phyloP scores from a whole-genome alignment of 306 rosid species.

The Vigna radiata region DNA sequence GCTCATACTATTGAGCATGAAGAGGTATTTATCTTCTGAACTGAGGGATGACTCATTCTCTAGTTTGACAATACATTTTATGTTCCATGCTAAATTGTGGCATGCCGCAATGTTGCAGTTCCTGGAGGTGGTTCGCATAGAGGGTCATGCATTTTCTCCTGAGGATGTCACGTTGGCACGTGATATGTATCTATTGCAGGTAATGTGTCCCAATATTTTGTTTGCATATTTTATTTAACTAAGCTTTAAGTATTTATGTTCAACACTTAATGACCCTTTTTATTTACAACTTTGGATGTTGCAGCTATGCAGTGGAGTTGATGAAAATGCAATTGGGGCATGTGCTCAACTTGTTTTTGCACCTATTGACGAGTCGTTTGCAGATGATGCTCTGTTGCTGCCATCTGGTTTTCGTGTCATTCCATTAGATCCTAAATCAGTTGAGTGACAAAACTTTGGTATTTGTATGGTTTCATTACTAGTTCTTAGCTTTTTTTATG shows the following conservation, averaged over 20 bases:
- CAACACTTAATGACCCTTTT: not conserved
- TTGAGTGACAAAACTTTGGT: conserved; percentile 42
- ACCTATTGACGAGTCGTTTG: conserved; percentile 94
- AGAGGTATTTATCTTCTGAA: conserved; percentile 62
- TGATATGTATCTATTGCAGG: conserved; percentile 94
- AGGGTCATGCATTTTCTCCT: conserved; percentile 94
- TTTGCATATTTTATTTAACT: not conserved
- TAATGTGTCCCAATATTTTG: not conserved
- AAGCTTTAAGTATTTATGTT: not conserved
- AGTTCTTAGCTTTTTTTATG: no score
- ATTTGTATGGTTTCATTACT: not conserved
- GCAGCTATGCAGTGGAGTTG: conserved; percentile 94
- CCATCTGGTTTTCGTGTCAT: conserved; percentile 97
- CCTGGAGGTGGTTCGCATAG: conserved; percentile 94
- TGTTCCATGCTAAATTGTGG: not conserved
- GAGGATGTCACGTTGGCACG: conserved; percentile 87
- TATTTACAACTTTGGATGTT: not conserved
- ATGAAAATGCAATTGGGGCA: conserved; percentile 85
- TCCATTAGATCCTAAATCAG: conserved; percentile 90
- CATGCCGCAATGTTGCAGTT: conserved; percentile 56
- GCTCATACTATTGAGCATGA: conserved; percentile 93
- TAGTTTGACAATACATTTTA: not conserved
- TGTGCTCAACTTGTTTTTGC: conserved; percentile 99
- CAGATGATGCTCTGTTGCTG: conserved; percentile 89
- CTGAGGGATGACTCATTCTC: not conserved